Evolutionary conservation across 805 yeast genomes (phyloP).

Genomic region (Yamadazyma phyllophila): DNA sequence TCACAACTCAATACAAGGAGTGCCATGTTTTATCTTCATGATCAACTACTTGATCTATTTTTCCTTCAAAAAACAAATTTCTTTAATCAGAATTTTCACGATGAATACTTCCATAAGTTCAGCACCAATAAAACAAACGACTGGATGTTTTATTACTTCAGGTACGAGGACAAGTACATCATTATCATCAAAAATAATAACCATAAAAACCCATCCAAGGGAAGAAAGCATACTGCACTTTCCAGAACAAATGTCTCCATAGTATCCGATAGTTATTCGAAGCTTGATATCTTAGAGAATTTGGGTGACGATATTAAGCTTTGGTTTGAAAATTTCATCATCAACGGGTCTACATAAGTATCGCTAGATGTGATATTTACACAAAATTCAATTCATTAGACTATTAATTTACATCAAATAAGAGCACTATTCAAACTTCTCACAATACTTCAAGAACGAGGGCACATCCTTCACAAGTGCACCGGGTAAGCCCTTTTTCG

Average conservation of each 20-base stretch:
- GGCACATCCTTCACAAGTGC: constrained; percentile 44
- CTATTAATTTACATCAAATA: neutral
- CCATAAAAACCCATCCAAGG: constrained; percentile 17
- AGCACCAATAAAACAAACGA: constrained; percentile 34
- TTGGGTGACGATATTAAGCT: constrained; percentile 41
- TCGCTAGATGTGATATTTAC: neutral
- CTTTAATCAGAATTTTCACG: constrained; percentile 15
- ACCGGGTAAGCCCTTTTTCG: constrained; percentile 26
- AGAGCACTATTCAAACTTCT: constrained; percentile 1
- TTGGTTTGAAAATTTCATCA: constrained; percentile 35
- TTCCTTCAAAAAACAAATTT: constrained; percentile 25
- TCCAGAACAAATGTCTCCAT: constrained; percentile 1
- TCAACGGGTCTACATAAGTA: constrained; percentile 18
- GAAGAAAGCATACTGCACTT: constrained; percentile 7
- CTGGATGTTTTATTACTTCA: constrained; percentile 43
- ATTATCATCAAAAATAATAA: constrained; percentile 35
- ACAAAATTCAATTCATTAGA: neutral
- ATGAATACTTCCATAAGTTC: constrained; percentile 42
- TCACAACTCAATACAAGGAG: constrained; percentile 18
- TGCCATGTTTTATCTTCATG: constrained; percentile 39
- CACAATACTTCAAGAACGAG: constrained; percentile 31
- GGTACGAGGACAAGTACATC: constrained; percentile 27
- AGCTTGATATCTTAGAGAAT: constrained; percentile 38
- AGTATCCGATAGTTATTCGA: constrained; percentile 10
- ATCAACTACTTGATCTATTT: constrained; percentile 33